phyloP scores from a whole-genome alignment of 129 eudicot genomes.

The Rutidosis leptorrhynchoides region DNA sequence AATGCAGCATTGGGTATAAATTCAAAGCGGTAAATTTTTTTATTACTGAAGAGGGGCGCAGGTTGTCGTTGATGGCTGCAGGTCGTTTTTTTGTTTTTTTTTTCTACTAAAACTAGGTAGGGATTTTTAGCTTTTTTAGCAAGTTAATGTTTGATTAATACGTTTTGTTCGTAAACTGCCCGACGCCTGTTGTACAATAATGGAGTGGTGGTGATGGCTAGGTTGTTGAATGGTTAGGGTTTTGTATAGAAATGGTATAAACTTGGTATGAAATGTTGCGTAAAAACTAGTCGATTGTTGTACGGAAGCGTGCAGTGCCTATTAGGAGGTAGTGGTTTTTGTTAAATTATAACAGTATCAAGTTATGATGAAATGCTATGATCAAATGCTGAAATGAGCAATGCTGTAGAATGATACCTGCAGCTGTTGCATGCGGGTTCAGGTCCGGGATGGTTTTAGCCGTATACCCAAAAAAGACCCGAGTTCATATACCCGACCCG shows the following conservation, averaged over 20 bases:
- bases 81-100: background rate
- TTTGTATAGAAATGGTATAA: slow-evolving; percentile 35
- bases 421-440: too few relatives aligned
- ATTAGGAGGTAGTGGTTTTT: background rate
- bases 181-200: slow-evolving; percentile 30
- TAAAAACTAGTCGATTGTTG: background rate
- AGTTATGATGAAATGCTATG: background rate
- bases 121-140: slow-evolving; percentile 39
- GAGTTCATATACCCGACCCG: too few relatives aligned
- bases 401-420: background rate
- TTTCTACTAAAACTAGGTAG: slow-evolving; percentile 17
- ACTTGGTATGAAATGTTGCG: slow-evolving; percentile 2
- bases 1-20: slow-evolving; percentile 53
- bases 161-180: background rate
- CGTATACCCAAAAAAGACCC: too few relatives aligned
- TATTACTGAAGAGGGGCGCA: background rate
- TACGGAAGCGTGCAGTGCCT: background rate
- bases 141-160: slow-evolving; percentile 10
- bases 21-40: background rate
- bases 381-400: background rate
- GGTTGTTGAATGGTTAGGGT: slow-evolving; percentile 22
- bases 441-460: too few relatives aligned
- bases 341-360: background rate
- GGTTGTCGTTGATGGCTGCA: background rate
- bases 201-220: slow-evolving; percentile 19